Percentiles rank a stretch among this genome's conserved stretches.
Conservation (phyloP, 129 eudicot genomes). For the Lactuca sativa region DNA sequence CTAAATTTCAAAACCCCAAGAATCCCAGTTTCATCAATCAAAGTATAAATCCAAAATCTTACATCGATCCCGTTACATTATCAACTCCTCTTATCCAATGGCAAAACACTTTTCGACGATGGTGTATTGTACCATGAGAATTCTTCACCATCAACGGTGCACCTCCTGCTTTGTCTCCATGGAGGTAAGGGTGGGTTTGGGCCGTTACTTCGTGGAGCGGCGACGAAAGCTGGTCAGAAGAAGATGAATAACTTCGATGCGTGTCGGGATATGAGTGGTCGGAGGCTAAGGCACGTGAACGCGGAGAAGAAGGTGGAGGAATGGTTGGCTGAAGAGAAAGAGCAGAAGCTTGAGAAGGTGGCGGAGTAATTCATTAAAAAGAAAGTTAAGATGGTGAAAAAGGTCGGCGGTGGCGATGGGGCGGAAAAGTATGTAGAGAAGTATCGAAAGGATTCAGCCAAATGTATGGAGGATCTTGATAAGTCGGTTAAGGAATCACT, state of each 20-base stretch:
- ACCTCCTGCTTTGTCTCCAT: slow-evolving; percentile 58
- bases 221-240: slow-evolving; percentile 95
- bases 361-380: slow-evolving; percentile 90
- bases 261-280: slow-evolving; percentile 98
- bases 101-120: slow-evolving; percentile 39
- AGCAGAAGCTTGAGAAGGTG: slow-evolving; percentile 75
- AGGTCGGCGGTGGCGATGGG: slow-evolving; percentile 52
- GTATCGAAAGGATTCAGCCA: slow-evolving; percentile 81
- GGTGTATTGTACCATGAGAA: neutral
- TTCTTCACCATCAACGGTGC: slow-evolving; percentile 34
- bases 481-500: slow-evolving; percentile 79
- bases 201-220: slow-evolving; percentile 84
- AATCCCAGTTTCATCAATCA: slow-evolving; percentile 45
- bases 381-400: slow-evolving; percentile 48
- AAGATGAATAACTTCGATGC: slow-evolving; percentile 95
- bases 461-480: slow-evolving; percentile 88
- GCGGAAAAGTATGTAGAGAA: slow-evolving; percentile 81
- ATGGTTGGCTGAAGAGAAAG: slow-evolving; percentile 79
- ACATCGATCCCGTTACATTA: slow-evolving; percentile 53
- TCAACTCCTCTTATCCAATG: slow-evolving; percentile 54
- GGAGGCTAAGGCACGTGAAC: slow-evolving; percentile 89
- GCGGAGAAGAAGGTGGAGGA: slow-evolving; percentile 97
- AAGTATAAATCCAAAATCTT: slow-evolving; percentile 46
- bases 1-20: slow-evolving; percentile 51
- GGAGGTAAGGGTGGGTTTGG: slow-evolving; percentile 99